Evolutionary conservation across 371 early-diverging fungal species (phyloP).

Genomic region (Blyttiomyces sp.): DNA sequence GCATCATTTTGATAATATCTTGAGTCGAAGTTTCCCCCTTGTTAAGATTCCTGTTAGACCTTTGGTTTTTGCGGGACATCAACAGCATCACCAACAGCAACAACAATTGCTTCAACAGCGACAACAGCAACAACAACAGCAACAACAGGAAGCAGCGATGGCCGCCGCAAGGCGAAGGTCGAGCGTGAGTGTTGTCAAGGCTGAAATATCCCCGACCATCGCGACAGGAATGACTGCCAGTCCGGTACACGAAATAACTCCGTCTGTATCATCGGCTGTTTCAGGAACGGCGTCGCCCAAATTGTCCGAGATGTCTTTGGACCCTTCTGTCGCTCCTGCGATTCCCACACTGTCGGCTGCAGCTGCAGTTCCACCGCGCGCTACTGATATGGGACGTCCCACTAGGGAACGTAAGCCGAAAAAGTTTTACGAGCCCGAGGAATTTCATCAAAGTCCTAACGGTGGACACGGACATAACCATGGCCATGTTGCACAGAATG

Average conservation of each 20-base stretch:
- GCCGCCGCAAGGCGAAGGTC: neutral
- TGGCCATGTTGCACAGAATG: too few species aligned
- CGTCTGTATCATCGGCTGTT: too few species aligned
- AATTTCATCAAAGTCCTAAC: neutral
- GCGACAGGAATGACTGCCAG: neutral
- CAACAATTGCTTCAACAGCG: neutral
- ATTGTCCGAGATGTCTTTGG: too few species aligned
- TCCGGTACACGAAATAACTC: neutral
- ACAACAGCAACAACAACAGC: neutral
- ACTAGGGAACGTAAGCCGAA: conserved; percentile 13
- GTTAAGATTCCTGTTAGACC: neutral
- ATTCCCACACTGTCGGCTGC: too few species aligned
- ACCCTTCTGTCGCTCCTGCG: too few species aligned
- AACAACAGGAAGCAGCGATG: neutral
- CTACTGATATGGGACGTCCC: conserved; percentile 1
- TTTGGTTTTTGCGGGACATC: neutral
- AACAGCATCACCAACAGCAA: neutral
- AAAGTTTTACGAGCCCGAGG: conserved; percentile 16
- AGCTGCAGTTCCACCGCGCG: too few species aligned
- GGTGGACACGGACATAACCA: too few species aligned
- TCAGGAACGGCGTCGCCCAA: too few species aligned
- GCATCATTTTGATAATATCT: conserved; percentile 14
- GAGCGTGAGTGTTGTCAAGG: neutral
- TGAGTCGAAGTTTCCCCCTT: conserved; percentile 19
- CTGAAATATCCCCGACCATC: neutral